Base-by-base conservation (phyloP, 805 yeast genomes). In the Candida qinlingensis region DNA sequence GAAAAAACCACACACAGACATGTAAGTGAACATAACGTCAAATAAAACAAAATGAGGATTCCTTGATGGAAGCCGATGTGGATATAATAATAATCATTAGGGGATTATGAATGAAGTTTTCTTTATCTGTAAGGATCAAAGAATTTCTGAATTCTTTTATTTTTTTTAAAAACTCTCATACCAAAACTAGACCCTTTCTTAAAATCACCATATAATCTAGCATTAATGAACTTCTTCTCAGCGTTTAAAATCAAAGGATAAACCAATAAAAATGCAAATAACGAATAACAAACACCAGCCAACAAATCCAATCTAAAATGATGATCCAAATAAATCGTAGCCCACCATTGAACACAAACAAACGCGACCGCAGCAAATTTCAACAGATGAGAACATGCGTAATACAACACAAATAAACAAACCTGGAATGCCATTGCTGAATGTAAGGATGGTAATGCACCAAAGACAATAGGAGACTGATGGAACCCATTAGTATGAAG, bases 251-350 rank as follows among this genome's bases (percentile, higher is more conserved):
- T 54, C 36, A 60, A 56, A 31, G 68, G 58, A 55, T 70, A 71
- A 46, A 78, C 67, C 2, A 76, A 10, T 3, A 71, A 58, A 61
- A 75, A 80, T 28, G 70, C 57, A 10, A 64, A 33, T 5, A 79
- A 51, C 0, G 86, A 74, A 65, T 83, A 83, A 4, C 69, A 33
- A 59, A 78, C 62, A 7, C 88, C 88, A 12, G 70, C 69, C 37
- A 81, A 63, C 45, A 83, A 65, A 59, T 84, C 89, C 35, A 82
- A 63, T 50, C 87, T 70, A 75, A 83, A 84, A 62, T 83, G 90
- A 63, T 83, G 89, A 60, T 83, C 88, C 49, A 84, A 63, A 57
- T 84, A 84, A 67, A 83, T 79, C 3, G 87, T 80, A 27, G 87
- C 79, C 87, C 88, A 84, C 85, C 88, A 81, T 60, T 83, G 88